Evolutionary conservation across 2,329 filamentous ascomycete species (phyloP).

Genomic region (Fusarium sp.): DNA sequence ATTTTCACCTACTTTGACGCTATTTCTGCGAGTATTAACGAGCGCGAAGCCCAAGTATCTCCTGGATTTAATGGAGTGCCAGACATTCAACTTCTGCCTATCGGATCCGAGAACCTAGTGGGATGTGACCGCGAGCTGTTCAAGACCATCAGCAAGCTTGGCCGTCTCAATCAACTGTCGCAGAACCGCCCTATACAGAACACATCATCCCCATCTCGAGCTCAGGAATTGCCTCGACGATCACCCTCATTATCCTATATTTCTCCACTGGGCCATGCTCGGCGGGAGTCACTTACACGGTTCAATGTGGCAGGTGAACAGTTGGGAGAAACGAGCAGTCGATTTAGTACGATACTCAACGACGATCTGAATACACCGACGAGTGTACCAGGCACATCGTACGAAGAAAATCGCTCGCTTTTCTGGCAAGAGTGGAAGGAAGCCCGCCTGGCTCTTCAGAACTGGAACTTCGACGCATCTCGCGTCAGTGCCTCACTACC

Average conservation of each 20-base stretch:
- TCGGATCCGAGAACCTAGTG: conserved; percentile 84
- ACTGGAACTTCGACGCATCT: conserved; percentile 79
- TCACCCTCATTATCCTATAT: conserved; percentile 55
- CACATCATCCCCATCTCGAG: conserved; percentile 29
- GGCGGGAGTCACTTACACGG: conserved; percentile 53
- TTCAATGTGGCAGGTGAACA: conserved; percentile 46
- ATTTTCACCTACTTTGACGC: conserved; percentile 96
- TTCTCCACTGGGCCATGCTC: conserved; percentile 58
- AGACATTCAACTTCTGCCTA: conserved; percentile 63
- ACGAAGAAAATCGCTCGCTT: conserved; percentile 70
- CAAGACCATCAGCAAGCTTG: conserved; percentile 85
- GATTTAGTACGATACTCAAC: conserved; percentile 68
- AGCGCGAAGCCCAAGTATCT: conserved; percentile 85
- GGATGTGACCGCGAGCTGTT: conserved; percentile 90
- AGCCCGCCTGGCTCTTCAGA: conserved; percentile 78
- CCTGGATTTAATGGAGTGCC: conserved; percentile 71
- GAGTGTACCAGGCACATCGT: conserved; percentile 58
- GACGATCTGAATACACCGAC: conserved; percentile 65
- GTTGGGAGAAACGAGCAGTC: conserved; percentile 59
- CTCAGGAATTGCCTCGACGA: conserved; percentile 40
- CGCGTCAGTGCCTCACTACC: conserved; percentile 65
- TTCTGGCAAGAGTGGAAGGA: conserved; percentile 93
- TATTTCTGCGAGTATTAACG: conserved; percentile 90
- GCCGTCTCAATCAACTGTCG: conserved; percentile 85
- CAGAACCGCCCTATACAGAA: conserved; percentile 71